Conservation (phyloP, 2,329 filamentous ascomycete species). For the Pezicula rhizophila region DNA sequence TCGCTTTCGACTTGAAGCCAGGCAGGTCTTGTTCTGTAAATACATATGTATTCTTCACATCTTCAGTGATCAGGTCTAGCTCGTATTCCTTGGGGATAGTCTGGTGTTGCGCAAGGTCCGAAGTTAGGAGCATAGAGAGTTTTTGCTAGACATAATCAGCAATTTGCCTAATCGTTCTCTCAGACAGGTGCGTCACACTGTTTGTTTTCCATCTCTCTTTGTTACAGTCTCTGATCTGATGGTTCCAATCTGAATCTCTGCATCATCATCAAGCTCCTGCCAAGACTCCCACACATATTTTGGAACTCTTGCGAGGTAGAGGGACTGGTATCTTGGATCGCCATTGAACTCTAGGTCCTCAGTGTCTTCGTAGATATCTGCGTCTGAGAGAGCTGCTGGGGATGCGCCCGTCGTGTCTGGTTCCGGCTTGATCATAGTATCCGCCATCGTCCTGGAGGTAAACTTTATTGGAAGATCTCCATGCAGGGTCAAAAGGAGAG, state of each 20-base stretch:
- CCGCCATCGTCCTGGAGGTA: constrained; percentile 20
- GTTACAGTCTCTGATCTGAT: constrained; percentile 45
- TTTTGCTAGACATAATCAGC: constrained; percentile 6
- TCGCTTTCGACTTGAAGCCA: constrained; percentile 60
- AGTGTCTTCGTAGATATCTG: constrained; percentile 65
- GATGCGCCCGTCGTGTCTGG: constrained; percentile 36
- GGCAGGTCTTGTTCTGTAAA: constrained; percentile 93
- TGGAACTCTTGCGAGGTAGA: constrained; percentile 74
- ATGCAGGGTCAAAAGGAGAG: constrained; percentile 8
- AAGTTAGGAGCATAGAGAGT: constrained; percentile 62
- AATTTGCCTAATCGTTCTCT: not conserved
- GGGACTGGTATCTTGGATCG: constrained; percentile 30
- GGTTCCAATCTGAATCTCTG: constrained; percentile 75
- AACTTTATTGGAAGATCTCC: constrained; percentile 14
- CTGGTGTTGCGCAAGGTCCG: constrained; percentile 60
- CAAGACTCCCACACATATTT: constrained; percentile 77
- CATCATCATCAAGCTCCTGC: constrained; percentile 69
- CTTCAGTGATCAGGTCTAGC: constrained; percentile 59
- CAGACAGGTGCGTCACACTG: constrained; percentile 21
- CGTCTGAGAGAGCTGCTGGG: constrained; percentile 44
- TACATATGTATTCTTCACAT: constrained; percentile 80
- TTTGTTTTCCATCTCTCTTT: constrained; percentile 46
- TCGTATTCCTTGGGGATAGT: constrained; percentile 84
- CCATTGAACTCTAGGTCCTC: constrained; percentile 54
- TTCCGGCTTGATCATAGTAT: constrained; percentile 41